Base-by-base conservation (phyloP, 2,329 filamentous ascomycete genomes). In the Aspergillus sp. region DNA sequence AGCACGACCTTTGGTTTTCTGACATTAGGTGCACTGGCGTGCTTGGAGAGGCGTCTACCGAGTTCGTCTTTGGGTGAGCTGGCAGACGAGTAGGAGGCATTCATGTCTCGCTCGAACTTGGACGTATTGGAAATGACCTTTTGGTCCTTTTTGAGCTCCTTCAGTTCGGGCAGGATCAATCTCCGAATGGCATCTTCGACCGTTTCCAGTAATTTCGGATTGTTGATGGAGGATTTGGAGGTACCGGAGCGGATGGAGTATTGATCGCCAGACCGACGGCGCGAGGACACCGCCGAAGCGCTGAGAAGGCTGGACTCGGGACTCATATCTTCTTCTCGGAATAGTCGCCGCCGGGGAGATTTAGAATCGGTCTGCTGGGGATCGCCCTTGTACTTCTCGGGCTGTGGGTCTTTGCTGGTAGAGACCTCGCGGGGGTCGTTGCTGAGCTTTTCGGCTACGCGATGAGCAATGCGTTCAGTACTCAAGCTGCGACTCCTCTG, bases 141-240 rank as follows among this genome's bases (percentile, higher is more conserved):
- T 68, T 93, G 89, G 65, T 96, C 91, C 63, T 92, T 85, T 71
- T 96, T 96, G 50, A 99, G 78, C 9, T 91, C 90, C 62, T 90
- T 93, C 42, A 99, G 79, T 71, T 99, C 93, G 0, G 94, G 94
- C 2, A 99, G 75, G 49, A 96, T 95, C 46, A 96, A 79, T 45
- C 91, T 83, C 57, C 90, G 86, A 65, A 96, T 95, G 13, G 91
- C 91, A 73, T 96, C 91, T 73, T 96, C 92, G 3, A 96, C 92
- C 0, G 91, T 94, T 64, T 94, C 89, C 2, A 96, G 80, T 2
- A 96, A 76, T 66, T 90, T 94, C 0, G 92, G 92, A 64, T 96
- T 96, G 73, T 95, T 95, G 68, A 95, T 89, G 0, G 89, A 93
- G 3, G 90, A 89, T 53, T 81, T 81, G 16, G 81, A 82, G 32